These are phyloP conservation scores for Nakaseomyces uthaithaninus DNA, from an alignment of 1,139 yeast species.

Conservation along the genomic window DNA sequence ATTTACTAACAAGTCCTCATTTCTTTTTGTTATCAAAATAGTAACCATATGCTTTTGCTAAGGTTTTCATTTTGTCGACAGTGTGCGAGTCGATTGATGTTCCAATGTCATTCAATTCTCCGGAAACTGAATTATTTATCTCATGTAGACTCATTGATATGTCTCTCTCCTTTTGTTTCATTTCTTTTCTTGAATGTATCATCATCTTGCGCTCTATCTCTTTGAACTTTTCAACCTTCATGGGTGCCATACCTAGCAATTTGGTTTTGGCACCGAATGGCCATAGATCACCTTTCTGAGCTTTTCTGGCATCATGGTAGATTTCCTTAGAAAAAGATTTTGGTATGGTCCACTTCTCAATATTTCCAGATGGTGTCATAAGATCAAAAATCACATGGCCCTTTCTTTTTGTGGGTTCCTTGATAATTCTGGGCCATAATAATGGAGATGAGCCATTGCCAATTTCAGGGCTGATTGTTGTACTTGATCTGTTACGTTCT, in stretches of 20 bases:
- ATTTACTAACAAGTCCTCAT: background rate
- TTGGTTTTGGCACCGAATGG: constrained; percentile 67
- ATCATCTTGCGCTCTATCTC: constrained; percentile 28
- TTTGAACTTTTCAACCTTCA: constrained; percentile 25
- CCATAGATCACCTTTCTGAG: constrained; percentile 84
- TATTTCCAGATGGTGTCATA: constrained; percentile 68
- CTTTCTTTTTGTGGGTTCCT: constrained; percentile 67
- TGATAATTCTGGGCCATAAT: constrained; percentile 68
- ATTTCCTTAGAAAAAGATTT: constrained; percentile 66
- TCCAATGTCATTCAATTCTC: background rate
- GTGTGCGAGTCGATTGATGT: background rate
- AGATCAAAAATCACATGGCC: constrained; percentile 76
- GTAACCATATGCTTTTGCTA: constrained; percentile 5
- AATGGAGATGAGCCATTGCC: constrained; percentile 30
- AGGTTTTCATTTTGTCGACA: background rate
- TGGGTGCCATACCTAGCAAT: constrained; percentile 28
- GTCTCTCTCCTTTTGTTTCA: constrained; percentile 1
- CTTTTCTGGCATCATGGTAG: constrained; percentile 87
- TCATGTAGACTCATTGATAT: background rate
- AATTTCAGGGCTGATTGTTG: too few species aligned
- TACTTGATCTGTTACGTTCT: constrained; percentile 18
- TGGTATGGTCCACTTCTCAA: constrained; percentile 85
- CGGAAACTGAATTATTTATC: background rate
- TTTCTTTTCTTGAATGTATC: constrained; percentile 19
- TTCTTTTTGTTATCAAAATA: constrained; percentile 3